A percentile compares a stretch with the other conserved stretches of the same genome.
These are phyloP conservation scores for Fusarium guadeloupense DNA, from an alignment of 2,329 filamentous ascomycete species.

Conservation along the genomic window DNA sequence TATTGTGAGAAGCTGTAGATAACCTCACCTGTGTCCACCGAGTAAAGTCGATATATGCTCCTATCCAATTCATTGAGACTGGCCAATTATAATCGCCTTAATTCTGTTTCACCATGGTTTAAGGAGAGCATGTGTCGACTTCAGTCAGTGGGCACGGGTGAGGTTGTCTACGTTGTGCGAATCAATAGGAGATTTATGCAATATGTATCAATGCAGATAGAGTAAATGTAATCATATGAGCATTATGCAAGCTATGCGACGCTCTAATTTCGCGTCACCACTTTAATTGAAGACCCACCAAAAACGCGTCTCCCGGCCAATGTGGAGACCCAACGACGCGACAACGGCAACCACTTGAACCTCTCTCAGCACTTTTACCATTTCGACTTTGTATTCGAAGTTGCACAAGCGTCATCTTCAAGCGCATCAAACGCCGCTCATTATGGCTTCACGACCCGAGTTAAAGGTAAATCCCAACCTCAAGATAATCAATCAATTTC, in stretches of 20 bases:
- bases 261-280: constrained; percentile 33
- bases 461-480: constrained; percentile 64
- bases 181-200: neutral
- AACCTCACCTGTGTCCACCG: too few relatives aligned
- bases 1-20: too few relatives aligned
- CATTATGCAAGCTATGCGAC: neutral
- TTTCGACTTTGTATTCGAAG: constrained; percentile 10
- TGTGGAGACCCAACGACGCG: constrained; percentile 34
- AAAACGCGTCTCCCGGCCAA: constrained; percentile 44
- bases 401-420: constrained; percentile 8
- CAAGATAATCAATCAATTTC: neutral
- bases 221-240: neutral
- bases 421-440: constrained; percentile 38
- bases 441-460: constrained; percentile 77
- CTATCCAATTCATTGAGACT: neutral
- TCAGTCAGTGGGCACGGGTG: neutral
- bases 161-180: neutral
- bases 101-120: too few relatives aligned
- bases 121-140: neutral
- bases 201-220: too few relatives aligned
- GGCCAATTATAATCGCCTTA: neutral
- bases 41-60: neutral
- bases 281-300: constrained; percentile 40
- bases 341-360: constrained; percentile 28
- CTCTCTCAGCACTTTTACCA: constrained; percentile 14